Conservation (phyloP, 805 yeast species). For the Hanseniaspora lindneri region DNA sequence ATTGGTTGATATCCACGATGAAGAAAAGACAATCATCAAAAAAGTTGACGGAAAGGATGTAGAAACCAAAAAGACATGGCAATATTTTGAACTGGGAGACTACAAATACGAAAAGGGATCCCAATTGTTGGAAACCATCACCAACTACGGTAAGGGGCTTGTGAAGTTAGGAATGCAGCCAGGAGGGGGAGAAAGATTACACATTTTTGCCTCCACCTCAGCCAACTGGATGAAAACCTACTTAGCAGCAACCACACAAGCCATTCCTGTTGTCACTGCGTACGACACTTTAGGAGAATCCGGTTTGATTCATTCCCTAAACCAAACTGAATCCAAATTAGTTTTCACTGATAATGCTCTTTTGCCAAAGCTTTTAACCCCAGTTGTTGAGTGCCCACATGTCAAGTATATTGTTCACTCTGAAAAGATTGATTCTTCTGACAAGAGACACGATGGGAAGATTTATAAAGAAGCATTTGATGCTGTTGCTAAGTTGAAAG, state of each 20-base stretch:
- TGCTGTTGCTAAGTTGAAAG: constrained; percentile 48
- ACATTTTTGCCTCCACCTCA: constrained; percentile 80
- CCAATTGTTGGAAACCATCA: constrained; percentile 41
- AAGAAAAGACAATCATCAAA: constrained; percentile 62
- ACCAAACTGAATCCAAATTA: constrained; percentile 66
- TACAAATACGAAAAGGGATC: constrained; percentile 56
- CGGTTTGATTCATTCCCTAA: constrained; percentile 75
- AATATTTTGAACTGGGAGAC: constrained; percentile 63
- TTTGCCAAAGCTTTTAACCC: constrained; percentile 53
- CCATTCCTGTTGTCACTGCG: constrained; percentile 84
- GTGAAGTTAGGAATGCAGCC: constrained; percentile 61
- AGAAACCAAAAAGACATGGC: constrained; percentile 76
- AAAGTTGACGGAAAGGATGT: constrained; percentile 62
- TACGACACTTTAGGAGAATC: constrained; percentile 88
- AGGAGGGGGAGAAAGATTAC: constrained; percentile 48
- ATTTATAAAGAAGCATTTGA: constrained; percentile 44
- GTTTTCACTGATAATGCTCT: constrained; percentile 76
- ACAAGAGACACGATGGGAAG: constrained; percentile 52
- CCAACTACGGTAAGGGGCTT: constrained; percentile 62
- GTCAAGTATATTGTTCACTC: constrained; percentile 63
- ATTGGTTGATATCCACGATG: constrained; percentile 59
- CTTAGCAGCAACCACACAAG: constrained; percentile 64
- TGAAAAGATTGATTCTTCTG: constrained; percentile 48
- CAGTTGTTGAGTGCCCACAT: constrained; percentile 50
- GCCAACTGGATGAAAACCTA: constrained; percentile 84